Evolutionary conservation across 2,329 filamentous ascomycete genomes (phyloP).

Genomic region (Chaetothyriales sp.): DNA sequence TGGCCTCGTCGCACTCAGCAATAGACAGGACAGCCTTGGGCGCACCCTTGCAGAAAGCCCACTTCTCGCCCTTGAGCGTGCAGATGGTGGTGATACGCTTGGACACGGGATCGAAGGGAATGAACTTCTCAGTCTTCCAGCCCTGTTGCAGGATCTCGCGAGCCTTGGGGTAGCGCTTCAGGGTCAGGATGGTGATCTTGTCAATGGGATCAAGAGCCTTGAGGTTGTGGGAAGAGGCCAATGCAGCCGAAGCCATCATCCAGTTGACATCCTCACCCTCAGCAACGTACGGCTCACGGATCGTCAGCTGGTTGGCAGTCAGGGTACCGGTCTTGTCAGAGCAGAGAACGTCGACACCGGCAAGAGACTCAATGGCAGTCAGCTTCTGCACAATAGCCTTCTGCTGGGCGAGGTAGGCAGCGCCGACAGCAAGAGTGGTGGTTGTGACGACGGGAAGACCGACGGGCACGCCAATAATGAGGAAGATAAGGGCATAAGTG

Average conservation of each 20-base stretch:
- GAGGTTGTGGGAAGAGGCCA: slow-evolving; percentile 64
- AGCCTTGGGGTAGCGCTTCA: slow-evolving; percentile 62
- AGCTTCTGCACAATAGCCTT: slow-evolving; percentile 69
- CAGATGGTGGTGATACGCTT: slow-evolving; percentile 62
- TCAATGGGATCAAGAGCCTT: slow-evolving; percentile 66
- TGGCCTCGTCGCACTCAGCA: slow-evolving; percentile 50
- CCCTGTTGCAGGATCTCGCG: slow-evolving; percentile 59
- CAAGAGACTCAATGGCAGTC: slow-evolving; percentile 61
- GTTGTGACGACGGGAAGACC: slow-evolving; percentile 67
- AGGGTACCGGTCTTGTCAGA: slow-evolving; percentile 71
- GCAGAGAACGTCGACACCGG: slow-evolving; percentile 63
- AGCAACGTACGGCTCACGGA: slow-evolving; percentile 61
- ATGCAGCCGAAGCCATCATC: slow-evolving; percentile 69
- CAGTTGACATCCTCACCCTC: slow-evolving; percentile 67
- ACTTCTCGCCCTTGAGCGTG: slow-evolving; percentile 53
- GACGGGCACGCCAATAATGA: slow-evolving; percentile 66
- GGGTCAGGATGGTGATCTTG: slow-evolving; percentile 62
- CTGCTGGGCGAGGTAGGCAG: slow-evolving; percentile 61
- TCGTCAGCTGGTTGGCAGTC: slow-evolving; percentile 59
- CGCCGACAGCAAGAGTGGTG: slow-evolving; percentile 61
- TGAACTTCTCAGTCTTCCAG: slow-evolving; percentile 66
- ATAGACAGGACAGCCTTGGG: slow-evolving; percentile 60
- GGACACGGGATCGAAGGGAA: slow-evolving; percentile 62
- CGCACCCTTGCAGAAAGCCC: slow-evolving; percentile 62
- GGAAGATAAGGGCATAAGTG: slow-evolving; percentile 52